Evolutionary conservation across 495 filamentous ascomycete species (phyloP).

Genomic region (Podospora anserina): DNA sequence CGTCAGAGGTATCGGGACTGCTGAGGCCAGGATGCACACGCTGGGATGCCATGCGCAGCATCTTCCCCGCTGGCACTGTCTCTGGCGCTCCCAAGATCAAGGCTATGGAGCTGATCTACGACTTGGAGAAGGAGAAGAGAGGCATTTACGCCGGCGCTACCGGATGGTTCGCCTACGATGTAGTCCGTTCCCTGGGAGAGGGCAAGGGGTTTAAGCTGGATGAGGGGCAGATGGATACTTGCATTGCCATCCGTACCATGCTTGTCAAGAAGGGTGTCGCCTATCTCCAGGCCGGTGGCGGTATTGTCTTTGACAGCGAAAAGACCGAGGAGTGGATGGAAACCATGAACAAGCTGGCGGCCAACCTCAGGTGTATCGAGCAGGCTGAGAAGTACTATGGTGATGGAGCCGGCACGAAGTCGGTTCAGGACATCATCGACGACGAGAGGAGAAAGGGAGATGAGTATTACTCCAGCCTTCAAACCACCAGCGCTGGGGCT

Average conservation of each 20-base stretch:
- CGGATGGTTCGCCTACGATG: conserved; percentile 80
- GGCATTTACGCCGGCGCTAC: conserved; percentile 97
- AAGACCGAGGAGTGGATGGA: conserved; percentile 92
- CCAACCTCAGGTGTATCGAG: conserved; percentile 82
- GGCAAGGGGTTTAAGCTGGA: conserved; percentile 24
- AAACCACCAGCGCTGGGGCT: conserved; percentile 25
- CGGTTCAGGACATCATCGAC: conserved; percentile 36
- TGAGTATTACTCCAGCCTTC: conserved; percentile 26
- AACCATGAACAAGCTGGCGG: conserved; percentile 93
- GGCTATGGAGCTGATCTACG: conserved; percentile 95
- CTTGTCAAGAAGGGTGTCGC: conserved; percentile 84
- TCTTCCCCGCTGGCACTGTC: conserved; percentile 94
- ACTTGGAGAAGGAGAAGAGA: conserved; percentile 87
- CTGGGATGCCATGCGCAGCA: conserved; percentile 92
- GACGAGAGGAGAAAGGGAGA: conserved; percentile 37
- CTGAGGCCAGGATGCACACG: conserved; percentile 78
- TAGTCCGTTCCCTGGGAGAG: conserved; percentile 41
- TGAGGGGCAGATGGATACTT: conserved; percentile 95
- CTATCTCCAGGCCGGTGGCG: conserved; percentile 93
- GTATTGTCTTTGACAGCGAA: conserved; percentile 95
- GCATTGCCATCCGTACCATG: conserved; percentile 97
- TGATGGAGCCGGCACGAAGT: conserved; percentile 27
- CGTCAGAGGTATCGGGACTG: conserved; percentile 88
- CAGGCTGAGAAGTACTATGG: conserved; percentile 72
- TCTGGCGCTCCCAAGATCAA: conserved; percentile 92